A percentile compares a stretch with the other conserved stretches of the same genome.
Evolutionary conservation across 106 monocot species (phyloP).

Genomic region (Allium sativum): DNA sequence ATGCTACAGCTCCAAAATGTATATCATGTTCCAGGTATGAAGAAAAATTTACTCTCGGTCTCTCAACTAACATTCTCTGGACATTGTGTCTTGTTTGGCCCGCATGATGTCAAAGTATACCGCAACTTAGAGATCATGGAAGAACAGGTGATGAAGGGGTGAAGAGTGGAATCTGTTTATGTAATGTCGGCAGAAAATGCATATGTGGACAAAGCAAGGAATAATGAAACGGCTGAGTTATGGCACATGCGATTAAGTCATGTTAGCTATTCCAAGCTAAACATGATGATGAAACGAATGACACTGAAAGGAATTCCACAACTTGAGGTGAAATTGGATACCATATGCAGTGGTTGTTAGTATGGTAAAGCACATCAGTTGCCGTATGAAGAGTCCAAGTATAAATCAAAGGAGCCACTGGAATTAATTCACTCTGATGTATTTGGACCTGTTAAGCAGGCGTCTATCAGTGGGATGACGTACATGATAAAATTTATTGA

Average conservation of each 20-base stretch:
- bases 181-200: background rate
- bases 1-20: background rate
- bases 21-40: background rate
- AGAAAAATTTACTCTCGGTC: background rate
- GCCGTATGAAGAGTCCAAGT: background rate
- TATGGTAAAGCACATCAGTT: slow-evolving; percentile 1
- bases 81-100: background rate
- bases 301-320: background rate
- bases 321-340: background rate
- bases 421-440: background rate
- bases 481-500: no score
- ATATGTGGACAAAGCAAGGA: background rate
- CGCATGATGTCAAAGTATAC: background rate
- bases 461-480: background rate
- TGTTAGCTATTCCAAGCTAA: no score
- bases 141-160: background rate
- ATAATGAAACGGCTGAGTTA: background rate
- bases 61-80: background rate
- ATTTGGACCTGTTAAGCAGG: slow-evolving; percentile 1
- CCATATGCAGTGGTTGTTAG: background rate
- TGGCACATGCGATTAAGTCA: background rate
- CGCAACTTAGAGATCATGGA: background rate
- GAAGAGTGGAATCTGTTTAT: background rate
- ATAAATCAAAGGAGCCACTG: background rate
- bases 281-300: no score